Evolutionary conservation across 352 stramenopile genomes (phyloP), one percentile per base, ranked within the genome.

Genomic region (Globisporangium nagaii): DNA sequence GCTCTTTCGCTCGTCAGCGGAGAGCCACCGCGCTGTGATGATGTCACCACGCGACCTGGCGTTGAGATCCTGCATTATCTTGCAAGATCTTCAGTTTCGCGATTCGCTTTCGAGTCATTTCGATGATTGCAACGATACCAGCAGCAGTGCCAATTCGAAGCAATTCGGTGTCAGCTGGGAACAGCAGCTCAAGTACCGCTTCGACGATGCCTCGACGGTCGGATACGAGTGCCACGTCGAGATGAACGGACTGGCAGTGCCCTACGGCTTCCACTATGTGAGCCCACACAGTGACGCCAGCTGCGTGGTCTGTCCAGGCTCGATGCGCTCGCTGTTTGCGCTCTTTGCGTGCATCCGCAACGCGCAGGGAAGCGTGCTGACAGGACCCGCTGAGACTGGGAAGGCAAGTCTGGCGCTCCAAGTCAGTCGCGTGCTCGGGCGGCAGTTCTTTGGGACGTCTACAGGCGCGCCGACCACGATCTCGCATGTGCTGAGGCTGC

Each of bases 261-360:
- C 71, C 19, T 92, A 92, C 51, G 77, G 79, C 1, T 92, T 86
- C 50, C 79, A 79, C 35, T 92, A 85, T 40, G 24, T 66, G 19
- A 70, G 68, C n/a, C 62, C 66, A 1, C 45, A 50, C 13, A 19
- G 32, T 0, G 61, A 80, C 10, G 34, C 51, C 1, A 20, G 30
- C 31, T 45, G 24, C 4, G 62, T 86, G 19, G 55, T 87, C 19
- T 76, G 68, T 0, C 79, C 77, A 12, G 52, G 62, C 12, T 83
- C 68, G 42, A 54, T 82, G 25, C 72, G 79, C 4, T 78, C 66
- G 20, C 56, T 89, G 0, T 82, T 86, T 35, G 60, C 76, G 5
- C 34, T 90, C 0, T 85, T 75, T 43, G 60, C 63, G 0, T 75
- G 70, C 4, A 65, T 88, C 10, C 66, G 77, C 12, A 52, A 63